Evolutionary conservation across 2,329 filamentous ascomycete species (phyloP), one percentile per base, ranked within the genome.

Genomic region (Verticillium dahliae): DNA sequence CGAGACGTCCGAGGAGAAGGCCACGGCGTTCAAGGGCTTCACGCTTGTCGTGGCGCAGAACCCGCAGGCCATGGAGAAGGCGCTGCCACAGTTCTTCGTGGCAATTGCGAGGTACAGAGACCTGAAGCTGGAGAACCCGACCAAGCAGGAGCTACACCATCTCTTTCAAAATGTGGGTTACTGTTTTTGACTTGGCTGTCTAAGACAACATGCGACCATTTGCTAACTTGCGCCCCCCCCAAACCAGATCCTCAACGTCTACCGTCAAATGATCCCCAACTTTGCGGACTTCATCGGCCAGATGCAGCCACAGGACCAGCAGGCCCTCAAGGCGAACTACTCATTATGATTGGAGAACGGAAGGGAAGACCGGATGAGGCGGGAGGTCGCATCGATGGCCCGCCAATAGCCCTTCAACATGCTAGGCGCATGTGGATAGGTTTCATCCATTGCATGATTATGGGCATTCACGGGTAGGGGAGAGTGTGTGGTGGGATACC

Each of bases 1-100:
- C 37, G 89, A 92, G 59, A 89, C 91, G 70, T 94, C 92, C 2
- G 91, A 96, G 63, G 95, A 99, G 76, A 99, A 99, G 78, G 92
- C 90, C 1, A 93, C 93, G 33, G 94, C 95, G 0, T 91, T 98
- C 73, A 87, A 91, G 69, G 95, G 95, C 0, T 97, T 99, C 76
- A 90, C 91, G 60, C 83, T 90, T 67, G 84, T 96, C 57, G 90
- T 98, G 3, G 84, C 90, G 64, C 86, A 87, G 70, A 98, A 98
- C 70, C 95, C 95, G 0, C 86, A 92, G 71, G 92, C 92, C 1
- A 94, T 99, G 86, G 95, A 98, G 76, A 89, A 89, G 67, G 90
- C 88, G 62, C 80, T 99, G 50, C 81, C 89, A 39, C 85, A 90
- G 61, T 96, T 95, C 76, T 96, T 99, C 73, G 84, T 81, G 59